These are phyloP conservation scores for Peronosclerospora sorghi DNA, from an alignment of 352 stramenopile species.

Conservation along the genomic window DNA sequence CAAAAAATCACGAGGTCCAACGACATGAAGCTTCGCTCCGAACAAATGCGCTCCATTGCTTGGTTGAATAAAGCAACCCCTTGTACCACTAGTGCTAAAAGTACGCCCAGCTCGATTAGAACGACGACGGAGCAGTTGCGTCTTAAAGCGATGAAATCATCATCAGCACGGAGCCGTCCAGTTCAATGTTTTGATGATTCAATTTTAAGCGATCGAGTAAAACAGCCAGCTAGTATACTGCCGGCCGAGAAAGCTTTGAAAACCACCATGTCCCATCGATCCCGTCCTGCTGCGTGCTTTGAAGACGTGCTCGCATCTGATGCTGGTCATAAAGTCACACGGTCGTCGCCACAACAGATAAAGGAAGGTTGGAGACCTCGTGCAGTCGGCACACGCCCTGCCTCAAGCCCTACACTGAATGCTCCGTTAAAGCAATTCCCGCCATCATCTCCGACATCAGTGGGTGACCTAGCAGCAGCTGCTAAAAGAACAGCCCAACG, in stretches of 20 bases:
- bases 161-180: slow-evolving; percentile 8
- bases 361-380: slow-evolving; percentile 13
- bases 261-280: slow-evolving; percentile 7
- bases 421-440: slow-evolving; percentile 2
- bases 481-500: slow-evolving; percentile 1
- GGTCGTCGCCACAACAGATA: background rate
- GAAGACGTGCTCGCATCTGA: slow-evolving; percentile 10
- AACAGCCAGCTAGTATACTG: slow-evolving; percentile 4
- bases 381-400: slow-evolving; percentile 4
- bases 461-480: slow-evolving; percentile 4
- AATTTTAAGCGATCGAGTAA: slow-evolving; percentile 7
- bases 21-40: slow-evolving; percentile 1
- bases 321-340: background rate
- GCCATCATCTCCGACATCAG: slow-evolving; percentile 6
- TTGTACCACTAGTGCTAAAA: background rate
- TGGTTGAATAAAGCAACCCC: no score
- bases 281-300: slow-evolving; percentile 8
- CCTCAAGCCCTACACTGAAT: slow-evolving; percentile 2
- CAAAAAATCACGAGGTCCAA: slow-evolving; percentile 2
- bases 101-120: background rate
- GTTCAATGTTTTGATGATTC: slow-evolving; percentile 13
- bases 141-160: slow-evolving; percentile 5
- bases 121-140: background rate
- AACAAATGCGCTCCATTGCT: background rate
- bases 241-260: slow-evolving; percentile 1